Evolutionary conservation across 768 basidiomycete species (phyloP).

Genomic region (Lentinus tigrinus): DNA sequence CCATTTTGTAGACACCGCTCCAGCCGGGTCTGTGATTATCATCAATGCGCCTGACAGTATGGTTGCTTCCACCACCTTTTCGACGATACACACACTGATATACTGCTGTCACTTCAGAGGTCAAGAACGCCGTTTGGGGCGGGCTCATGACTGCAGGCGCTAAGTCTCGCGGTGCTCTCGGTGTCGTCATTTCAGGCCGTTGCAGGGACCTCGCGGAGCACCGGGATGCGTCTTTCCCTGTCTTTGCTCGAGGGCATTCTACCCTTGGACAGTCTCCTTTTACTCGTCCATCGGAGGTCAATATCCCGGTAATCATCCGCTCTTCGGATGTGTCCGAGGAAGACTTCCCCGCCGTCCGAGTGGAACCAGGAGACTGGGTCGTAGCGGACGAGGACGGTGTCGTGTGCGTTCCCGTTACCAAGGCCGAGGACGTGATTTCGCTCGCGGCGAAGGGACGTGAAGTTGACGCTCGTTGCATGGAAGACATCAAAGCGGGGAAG

Average conservation of each 20-base stretch:
- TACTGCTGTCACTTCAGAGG: constrained; percentile 39
- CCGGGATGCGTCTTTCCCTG: constrained; percentile 65
- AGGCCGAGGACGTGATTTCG: constrained; percentile 55
- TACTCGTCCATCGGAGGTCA: constrained; percentile 75
- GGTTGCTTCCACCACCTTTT: constrained; percentile 21
- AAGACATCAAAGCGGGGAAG: constrained; percentile 72
- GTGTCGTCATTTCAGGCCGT: constrained; percentile 81
- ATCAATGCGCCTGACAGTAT: constrained; percentile 73
- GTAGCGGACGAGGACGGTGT: constrained; percentile 90
- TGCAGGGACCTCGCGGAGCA: constrained; percentile 86
- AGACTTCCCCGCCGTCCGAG: constrained; percentile 51
- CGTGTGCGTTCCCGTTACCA: constrained; percentile 66
- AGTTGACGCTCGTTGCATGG: constrained; percentile 69
- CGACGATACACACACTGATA: background rate
- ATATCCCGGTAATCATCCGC: constrained; percentile 57
- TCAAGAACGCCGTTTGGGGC: constrained; percentile 87
- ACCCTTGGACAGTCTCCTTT: constrained; percentile 86
- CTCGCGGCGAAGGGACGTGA: constrained; percentile 57
- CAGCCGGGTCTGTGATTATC: constrained; percentile 64
- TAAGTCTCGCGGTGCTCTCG: constrained; percentile 62
- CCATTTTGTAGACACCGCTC: constrained; percentile 83
- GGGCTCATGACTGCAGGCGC: constrained; percentile 91
- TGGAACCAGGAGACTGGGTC: constrained; percentile 79
- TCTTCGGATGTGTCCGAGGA: constrained; percentile 29
- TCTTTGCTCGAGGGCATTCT: constrained; percentile 79